Conservation (phyloP, 768 basidiomycete genomes). For the Lenzites betulinus region DNA sequence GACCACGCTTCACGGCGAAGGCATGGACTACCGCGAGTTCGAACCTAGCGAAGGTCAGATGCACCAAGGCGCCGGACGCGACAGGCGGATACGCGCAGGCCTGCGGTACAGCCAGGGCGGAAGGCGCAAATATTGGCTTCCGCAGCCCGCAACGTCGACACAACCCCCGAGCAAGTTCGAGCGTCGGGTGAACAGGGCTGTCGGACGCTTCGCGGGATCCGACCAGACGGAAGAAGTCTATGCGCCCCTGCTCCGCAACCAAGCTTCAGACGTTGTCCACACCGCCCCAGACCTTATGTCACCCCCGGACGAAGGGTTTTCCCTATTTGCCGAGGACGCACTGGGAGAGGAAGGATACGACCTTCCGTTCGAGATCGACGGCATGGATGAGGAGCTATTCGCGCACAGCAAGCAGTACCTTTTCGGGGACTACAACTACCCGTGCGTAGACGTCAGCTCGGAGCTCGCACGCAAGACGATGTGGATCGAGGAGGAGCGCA, state of each 20-base stretch:
- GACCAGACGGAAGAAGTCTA: constrained; percentile 59
- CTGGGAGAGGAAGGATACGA: constrained; percentile 49
- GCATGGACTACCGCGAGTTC: constrained; percentile 95
- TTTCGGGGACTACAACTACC: constrained; percentile 92
- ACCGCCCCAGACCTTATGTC: constrained; percentile 56
- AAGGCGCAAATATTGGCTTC: constrained; percentile 93
- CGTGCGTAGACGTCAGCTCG: constrained; percentile 84
- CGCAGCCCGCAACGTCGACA: constrained; percentile 53
- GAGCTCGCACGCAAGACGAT: constrained; percentile 65
- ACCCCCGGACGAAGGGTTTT: constrained; percentile 23
- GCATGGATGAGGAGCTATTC: constrained; percentile 76
- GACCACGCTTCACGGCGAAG: constrained; percentile 79
- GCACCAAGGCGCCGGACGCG: constrained; percentile 86
- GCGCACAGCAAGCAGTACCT: constrained; percentile 74
- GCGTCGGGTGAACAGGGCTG: constrained; percentile 44
- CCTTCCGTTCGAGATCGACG: constrained; percentile 69
- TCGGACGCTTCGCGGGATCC: constrained; percentile 42
- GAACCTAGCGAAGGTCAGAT: constrained; percentile 94
- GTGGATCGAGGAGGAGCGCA: constrained; percentile 86
- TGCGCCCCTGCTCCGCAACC: constrained; percentile 70
- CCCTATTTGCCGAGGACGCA: constrained; percentile 28
- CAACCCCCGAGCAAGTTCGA: constrained; percentile 43
- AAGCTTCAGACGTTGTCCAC: constrained; percentile 68
- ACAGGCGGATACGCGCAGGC: constrained; percentile 87
- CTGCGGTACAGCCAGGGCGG: constrained; percentile 92